Evolutionary conservation across 2,329 filamentous ascomycete species (phyloP), one percentile per base, ranked within the genome.

Genomic region (Uncinocarpus reesii): DNA sequence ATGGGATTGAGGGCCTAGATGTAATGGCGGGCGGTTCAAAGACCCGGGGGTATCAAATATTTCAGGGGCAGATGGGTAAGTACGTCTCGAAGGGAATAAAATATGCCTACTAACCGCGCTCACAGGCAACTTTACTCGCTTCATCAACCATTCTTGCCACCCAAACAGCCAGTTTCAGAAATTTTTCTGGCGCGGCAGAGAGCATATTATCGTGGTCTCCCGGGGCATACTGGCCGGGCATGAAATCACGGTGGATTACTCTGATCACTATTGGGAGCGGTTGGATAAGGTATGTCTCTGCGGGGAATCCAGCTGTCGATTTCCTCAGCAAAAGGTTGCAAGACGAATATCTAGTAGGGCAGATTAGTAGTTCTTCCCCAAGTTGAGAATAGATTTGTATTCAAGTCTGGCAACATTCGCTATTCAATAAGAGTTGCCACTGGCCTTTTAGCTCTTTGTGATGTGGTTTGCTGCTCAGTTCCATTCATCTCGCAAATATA

Each of bases 181-280:
- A 7, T 79, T 79, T 56, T 67, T 68, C n/a, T 79, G 77, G 76
- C 56, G 75, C 15, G 72, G 76, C 18, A 71, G 68, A 3, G 74
- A 79, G 59, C 64, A 74, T 10, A 72, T 78, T 10, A 63, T 79
- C 16, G 62, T 79, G 3, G 76, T 79, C 4, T 75, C 71, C 44
- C 74, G 75, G 50, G 76, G 75, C 1, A 69, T 79, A 11, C 64
- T 70, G 28, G 71, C 75, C 2, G 75, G 73, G 0, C 62, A 64
- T 5, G 76, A 79, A 58, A 67, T 79, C 43, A 78, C 75, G 8
- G 73, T 79, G 4, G 76, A 79, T 52, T 79, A 79, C 55, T 76
- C 74, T 10, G 71, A 75, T 56, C 71, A 71, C 49, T 79, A 79
- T 55, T 79, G 76, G 76, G 66, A 68, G 41, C 70, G 74, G 23